Conservation (phyloP, 345 rosid genomes). For the Pugionium cornutum region DNA sequence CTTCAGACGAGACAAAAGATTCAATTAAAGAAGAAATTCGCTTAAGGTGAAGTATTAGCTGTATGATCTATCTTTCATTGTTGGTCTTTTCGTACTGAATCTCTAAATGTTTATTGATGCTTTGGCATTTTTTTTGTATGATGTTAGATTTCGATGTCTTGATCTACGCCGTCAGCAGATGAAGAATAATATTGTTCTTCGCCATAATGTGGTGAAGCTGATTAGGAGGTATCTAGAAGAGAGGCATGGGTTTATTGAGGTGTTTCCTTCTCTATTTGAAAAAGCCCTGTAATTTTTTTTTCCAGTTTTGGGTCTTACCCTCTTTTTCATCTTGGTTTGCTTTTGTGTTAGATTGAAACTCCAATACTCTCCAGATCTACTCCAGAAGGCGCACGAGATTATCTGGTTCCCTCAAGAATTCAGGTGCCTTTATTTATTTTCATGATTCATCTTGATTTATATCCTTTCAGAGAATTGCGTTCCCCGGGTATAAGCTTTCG, state of each 20-base stretch:
- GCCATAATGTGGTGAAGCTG: conserved; percentile 88
- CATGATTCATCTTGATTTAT: background rate
- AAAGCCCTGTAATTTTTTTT: background rate
- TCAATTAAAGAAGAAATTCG: conserved; percentile 80
- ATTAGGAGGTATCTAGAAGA: conserved; percentile 87
- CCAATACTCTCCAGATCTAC: conserved; percentile 95
- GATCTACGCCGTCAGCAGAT: conserved; percentile 93
- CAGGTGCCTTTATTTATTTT: conserved; percentile 57
- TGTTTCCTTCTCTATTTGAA: conserved; percentile 35
- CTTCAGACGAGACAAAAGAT: conserved; percentile 77
- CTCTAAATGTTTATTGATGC: conserved; percentile 18
- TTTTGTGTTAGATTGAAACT: conserved; percentile 89
- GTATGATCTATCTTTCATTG: conserved; percentile 1
- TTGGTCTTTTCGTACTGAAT: conserved; percentile 13
- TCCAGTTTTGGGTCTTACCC: conserved; percentile 1
- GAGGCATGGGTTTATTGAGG: conserved; percentile 86
- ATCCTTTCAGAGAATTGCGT: conserved; percentile 4
- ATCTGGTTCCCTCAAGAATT: conserved; percentile 93
- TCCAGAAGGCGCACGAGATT: conserved; percentile 98
- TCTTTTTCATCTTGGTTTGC: conserved; percentile 47
- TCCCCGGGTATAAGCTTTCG: conserved; percentile 24
- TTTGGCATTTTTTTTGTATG: conserved; percentile 3
- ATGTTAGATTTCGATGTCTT: conserved; percentile 77
- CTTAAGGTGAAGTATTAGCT: conserved; percentile 57
- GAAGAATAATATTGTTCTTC: conserved; percentile 69